Conservation (phyloP, 345 rosid genomes). For the Salix koriyanagi region DNA sequence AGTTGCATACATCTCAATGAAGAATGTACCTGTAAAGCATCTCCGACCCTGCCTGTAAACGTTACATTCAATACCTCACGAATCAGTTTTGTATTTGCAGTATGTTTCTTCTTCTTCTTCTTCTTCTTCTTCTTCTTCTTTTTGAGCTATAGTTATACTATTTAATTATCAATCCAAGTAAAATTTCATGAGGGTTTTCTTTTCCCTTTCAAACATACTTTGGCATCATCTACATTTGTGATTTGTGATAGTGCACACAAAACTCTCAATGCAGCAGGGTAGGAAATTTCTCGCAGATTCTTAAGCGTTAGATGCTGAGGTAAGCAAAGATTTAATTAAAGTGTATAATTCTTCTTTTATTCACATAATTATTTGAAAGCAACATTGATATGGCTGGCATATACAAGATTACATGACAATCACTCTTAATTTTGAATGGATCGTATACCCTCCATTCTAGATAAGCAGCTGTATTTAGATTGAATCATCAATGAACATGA, state of each 20-base stretch:
- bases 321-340: background rate
- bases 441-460: background rate
- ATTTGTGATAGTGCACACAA: background rate
- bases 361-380: slow-evolving; percentile 19
- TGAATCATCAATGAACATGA: slow-evolving; percentile 13
- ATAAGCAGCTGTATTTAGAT: slow-evolving; percentile 5
- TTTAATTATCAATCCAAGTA: background rate
- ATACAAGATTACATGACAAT: slow-evolving; percentile 18
- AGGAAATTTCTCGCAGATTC: background rate
- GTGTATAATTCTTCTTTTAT: slow-evolving; percentile 15
- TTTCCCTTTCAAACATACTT: background rate
- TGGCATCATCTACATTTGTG: background rate
- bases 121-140: background rate
- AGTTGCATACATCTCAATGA: slow-evolving; percentile 1
- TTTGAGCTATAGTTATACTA: background rate
- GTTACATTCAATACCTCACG: slow-evolving; percentile 6
- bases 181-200: background rate
- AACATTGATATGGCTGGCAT: slow-evolving; percentile 13
- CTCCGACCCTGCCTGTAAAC: slow-evolving; percentile 18
- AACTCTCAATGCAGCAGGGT: background rate
- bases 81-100: background rate
- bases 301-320: background rate
- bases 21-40: slow-evolving; percentile 23
- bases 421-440: slow-evolving; percentile 8
- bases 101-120: background rate